A percentile compares a stretch with the other conserved stretches of the same genome.
phyloP scores from a whole-genome alignment of 1,284 basidiomycete genomes.

The Boletus semigastroideus region DNA sequence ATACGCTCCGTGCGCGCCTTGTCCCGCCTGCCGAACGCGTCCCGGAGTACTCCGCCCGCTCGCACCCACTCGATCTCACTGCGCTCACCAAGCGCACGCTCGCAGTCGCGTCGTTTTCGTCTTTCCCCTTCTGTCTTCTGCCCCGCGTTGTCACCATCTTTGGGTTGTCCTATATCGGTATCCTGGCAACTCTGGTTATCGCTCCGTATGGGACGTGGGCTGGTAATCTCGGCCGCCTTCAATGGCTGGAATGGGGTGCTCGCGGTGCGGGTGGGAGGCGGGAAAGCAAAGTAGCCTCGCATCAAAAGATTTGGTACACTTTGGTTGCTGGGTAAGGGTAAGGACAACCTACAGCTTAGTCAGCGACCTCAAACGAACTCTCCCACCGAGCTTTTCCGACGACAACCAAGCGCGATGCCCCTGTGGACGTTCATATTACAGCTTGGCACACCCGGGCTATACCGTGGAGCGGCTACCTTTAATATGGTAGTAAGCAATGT shows the following conservation, averaged over 20 bases:
- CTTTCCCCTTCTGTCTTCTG: conserved; percentile 19
- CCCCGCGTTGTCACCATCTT: not conserved
- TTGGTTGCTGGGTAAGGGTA: too few relatives aligned
- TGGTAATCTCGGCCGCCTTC: not conserved
- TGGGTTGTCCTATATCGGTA: not conserved
- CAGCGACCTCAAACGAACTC: not conserved
- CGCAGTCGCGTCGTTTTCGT: conserved; percentile 26
- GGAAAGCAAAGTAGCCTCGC: conserved; percentile 29
- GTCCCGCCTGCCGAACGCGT: conserved; percentile 50
- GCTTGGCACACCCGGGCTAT: not conserved
- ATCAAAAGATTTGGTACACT: conserved; percentile 5
- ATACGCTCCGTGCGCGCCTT: conserved; percentile 42
- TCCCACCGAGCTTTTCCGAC: too few relatives aligned
- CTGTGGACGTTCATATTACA: too few relatives aligned
- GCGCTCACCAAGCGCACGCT: conserved; percentile 31
- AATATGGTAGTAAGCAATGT: too few relatives aligned
- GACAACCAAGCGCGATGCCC: too few relatives aligned
- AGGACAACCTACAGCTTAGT: not conserved
- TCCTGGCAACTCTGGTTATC: not conserved
- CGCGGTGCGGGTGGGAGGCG: conserved; percentile 8
- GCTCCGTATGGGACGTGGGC: conserved; percentile 5
- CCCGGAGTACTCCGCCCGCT: conserved; percentile 53
- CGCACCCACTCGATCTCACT: conserved; percentile 62
- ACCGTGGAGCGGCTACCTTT: too few relatives aligned
- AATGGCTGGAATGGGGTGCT: not conserved